Conservation (phyloP, 1,284 basidiomycete species). For the Marasmius fiardii region DNA sequence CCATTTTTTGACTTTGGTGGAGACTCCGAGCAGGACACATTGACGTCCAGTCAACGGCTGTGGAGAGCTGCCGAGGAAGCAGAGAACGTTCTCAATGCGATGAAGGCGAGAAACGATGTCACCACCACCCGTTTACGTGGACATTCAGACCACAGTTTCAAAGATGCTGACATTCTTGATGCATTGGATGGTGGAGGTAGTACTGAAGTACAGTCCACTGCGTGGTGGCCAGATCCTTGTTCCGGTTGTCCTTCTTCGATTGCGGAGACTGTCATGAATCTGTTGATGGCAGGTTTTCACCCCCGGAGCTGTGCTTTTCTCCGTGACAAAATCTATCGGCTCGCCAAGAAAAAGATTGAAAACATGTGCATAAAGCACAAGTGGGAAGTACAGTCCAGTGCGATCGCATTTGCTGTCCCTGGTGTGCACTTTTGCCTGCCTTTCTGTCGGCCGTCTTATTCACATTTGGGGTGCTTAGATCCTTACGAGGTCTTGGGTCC, state of each 20-base stretch:
- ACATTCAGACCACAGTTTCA: constrained; percentile 16
- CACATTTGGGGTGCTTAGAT: constrained; percentile 25
- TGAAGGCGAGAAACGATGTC: constrained; percentile 25
- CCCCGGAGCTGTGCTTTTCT: constrained; percentile 31
- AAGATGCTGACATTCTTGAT: constrained; percentile 16
- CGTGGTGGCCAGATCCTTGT: constrained; percentile 36
- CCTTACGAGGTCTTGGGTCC: constrained; percentile 31
- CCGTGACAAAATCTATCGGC: constrained; percentile 28
- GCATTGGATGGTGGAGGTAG: constrained; percentile 12
- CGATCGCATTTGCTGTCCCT: constrained; percentile 37
- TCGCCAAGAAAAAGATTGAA: constrained; percentile 28
- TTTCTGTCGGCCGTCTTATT: neutral
- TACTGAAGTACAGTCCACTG: constrained; percentile 20
- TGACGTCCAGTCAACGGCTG: constrained; percentile 23
- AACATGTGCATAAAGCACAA: constrained; percentile 21
- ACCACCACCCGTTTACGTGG: constrained; percentile 30
- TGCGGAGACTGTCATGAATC: constrained; percentile 34
- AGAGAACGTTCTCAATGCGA: constrained; percentile 27
- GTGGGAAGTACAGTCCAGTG: constrained; percentile 32
- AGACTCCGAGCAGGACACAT: constrained; percentile 29
- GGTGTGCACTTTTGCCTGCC: constrained; percentile 23
- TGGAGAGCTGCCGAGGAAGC: constrained; percentile 30
- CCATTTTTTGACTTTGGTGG: constrained; percentile 28
- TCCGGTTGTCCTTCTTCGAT: constrained; percentile 39
- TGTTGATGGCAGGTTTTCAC: constrained; percentile 36